Evolutionary conservation across 306 rosid genomes (phyloP).

Genomic region (Pachyrhizus erosus): DNA sequence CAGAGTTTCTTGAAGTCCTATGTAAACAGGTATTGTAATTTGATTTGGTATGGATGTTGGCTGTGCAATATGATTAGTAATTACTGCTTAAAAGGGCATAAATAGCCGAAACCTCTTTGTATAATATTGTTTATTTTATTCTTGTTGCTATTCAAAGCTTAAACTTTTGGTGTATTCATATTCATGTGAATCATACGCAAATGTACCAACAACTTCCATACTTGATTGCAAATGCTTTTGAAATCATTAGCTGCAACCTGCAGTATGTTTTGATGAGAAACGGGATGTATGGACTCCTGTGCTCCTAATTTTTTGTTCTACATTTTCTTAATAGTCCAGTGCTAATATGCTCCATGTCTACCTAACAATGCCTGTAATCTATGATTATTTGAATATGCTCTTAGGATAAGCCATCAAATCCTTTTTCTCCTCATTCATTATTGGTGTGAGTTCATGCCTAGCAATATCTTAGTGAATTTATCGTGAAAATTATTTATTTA

Average conservation of each 20-base stretch:
- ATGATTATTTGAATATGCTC: neutral
- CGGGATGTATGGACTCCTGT: neutral
- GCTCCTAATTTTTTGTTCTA: neutral
- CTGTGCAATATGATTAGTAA: constrained; percentile 1
- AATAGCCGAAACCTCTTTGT: neutral
- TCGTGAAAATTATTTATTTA: neutral
- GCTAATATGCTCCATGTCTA: constrained; percentile 16
- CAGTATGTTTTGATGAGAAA: neutral
- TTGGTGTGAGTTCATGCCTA: neutral
- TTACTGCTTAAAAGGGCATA: constrained; percentile 13
- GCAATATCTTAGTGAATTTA: neutral
- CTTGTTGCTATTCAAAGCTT: neutral
- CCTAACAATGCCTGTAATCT: neutral
- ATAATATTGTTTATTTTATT: constrained; percentile 21
- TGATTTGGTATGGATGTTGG: constrained; percentile 22
- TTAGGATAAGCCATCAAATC: neutral
- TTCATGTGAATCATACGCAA: constrained; percentile 2
- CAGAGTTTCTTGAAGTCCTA: constrained; percentile 96
- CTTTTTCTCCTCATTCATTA: neutral
- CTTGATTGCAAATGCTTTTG: constrained; percentile 10
- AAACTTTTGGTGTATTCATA: constrained; percentile 20
- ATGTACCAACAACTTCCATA: neutral
- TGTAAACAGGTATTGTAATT: constrained; percentile 80
- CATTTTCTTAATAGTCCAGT: too few relatives aligned
- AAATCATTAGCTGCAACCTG: neutral